phyloP scores from a whole-genome alignment of 805 yeast genomes.

The Lipomyces japonicus region DNA sequence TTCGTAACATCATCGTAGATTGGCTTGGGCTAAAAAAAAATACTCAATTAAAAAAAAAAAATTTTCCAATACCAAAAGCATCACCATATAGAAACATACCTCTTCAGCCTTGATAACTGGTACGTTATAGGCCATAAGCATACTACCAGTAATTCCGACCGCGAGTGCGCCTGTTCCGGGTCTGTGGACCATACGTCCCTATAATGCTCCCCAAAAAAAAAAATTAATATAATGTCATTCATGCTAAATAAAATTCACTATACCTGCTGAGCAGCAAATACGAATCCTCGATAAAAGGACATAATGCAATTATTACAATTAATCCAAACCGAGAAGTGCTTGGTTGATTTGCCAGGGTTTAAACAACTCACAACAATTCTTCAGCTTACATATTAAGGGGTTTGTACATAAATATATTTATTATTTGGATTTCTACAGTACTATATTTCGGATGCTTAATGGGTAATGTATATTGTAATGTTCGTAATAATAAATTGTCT shows the following conservation, averaged over 20 bases:
- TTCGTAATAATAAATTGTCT: background rate
- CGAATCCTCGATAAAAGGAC: constrained; percentile 1
- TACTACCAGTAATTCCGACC: constrained; percentile 1
- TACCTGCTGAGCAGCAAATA: background rate
- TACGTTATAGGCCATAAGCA: background rate
- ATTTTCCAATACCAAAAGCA: background rate
- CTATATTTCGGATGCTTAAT: too few species aligned
- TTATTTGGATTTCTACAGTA: too few species aligned
- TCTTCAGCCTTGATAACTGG: constrained; percentile 6
- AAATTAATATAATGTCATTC: background rate
- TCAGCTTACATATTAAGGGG: too few species aligned
- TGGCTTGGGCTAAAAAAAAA: constrained; percentile 29
- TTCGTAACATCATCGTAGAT: constrained; percentile 35
- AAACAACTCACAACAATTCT: too few species aligned
- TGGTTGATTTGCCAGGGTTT: too few species aligned
- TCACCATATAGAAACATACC: background rate
- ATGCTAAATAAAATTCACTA: background rate
- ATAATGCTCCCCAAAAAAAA: background rate
- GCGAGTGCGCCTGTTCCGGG: background rate
- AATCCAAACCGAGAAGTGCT: too few species aligned
- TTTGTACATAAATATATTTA: too few species aligned
- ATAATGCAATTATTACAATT: too few species aligned
- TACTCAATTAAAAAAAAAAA: background rate
- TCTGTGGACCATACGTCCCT: background rate
- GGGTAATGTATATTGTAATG: too few species aligned